These are phyloP conservation scores for Ambrosia artemisiifolia DNA, from an alignment of 129 eudicot genomes.

Conservation along the genomic window DNA sequence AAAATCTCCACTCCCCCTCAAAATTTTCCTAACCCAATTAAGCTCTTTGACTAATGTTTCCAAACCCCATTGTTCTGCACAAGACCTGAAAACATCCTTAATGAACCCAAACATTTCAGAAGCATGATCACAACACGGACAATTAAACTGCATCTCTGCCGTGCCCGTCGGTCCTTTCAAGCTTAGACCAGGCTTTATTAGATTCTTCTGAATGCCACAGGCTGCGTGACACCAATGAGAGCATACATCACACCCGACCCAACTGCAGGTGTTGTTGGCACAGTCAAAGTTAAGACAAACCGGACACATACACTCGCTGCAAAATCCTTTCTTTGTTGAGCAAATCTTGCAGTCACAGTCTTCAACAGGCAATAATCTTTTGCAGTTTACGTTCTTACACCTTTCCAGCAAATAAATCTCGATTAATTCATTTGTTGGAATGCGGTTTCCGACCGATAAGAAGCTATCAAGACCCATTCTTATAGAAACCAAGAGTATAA, in stretches of 20 bases:
- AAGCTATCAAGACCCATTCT: constrained; percentile 62
- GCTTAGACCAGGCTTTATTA: constrained; percentile 72
- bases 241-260: constrained; percentile 97
- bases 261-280: constrained; percentile 85
- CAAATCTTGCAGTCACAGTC: constrained; percentile 97
- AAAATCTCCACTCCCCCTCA: constrained; percentile 62
- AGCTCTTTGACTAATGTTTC: constrained; percentile 68
- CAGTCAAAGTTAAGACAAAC: constrained; percentile 81
- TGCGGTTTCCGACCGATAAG: constrained; percentile 37
- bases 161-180: constrained; percentile 60
- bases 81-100: constrained; percentile 65
- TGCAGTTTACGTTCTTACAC: constrained; percentile 77
- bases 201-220: constrained; percentile 63
- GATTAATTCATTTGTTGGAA: constrained; percentile 49
- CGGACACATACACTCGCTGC: constrained; percentile 93
- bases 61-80: constrained; percentile 71
- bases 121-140: constrained; percentile 83
- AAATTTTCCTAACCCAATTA: constrained; percentile 72
- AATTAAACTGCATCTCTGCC: constrained; percentile 80
- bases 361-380: constrained; percentile 65
- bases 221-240: constrained; percentile 90
- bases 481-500: constrained; percentile 62
- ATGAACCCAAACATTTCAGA: constrained; percentile 94
- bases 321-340: constrained; percentile 76
- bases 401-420: constrained; percentile 69